Conservation (phyloP, 192 early-diverging fungal genomes). For the Coemansia furcata region DNA sequence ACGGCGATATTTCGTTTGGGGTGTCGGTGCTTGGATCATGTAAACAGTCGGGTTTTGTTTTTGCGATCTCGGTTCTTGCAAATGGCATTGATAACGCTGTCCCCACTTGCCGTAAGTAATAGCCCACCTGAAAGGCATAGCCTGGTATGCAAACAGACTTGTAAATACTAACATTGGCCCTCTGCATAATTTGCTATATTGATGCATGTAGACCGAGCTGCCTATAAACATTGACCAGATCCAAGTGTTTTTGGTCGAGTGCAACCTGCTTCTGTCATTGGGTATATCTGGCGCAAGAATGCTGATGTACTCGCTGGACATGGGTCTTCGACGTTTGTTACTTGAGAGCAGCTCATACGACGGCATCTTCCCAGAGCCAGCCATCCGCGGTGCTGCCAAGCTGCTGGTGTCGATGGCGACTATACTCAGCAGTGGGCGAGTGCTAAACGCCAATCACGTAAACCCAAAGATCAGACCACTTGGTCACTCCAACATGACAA, state of each 20-base stretch:
- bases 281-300: conserved; percentile 42
- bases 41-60: conserved; percentile 34
- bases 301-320: conserved; percentile 23
- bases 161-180: neutral
- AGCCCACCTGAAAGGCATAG: neutral
- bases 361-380: conserved; percentile 24
- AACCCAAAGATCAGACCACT: neutral
- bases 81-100: conserved; percentile 32
- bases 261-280: conserved; percentile 23
- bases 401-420: conserved; percentile 28
- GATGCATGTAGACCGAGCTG: conserved; percentile 15
- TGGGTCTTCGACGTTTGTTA: conserved; percentile 29
- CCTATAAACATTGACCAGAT: conserved; percentile 27
- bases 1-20: conserved; percentile 43
- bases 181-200: neutral
- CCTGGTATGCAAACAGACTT: neutral
- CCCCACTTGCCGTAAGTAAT: conserved; percentile 33
- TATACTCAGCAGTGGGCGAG: conserved; percentile 22
- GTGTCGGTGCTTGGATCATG: conserved; percentile 31
- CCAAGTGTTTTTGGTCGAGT: conserved; percentile 45
- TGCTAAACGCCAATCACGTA: conserved; percentile 13
- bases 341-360: conserved; percentile 15
- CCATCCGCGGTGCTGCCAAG: conserved; percentile 17
- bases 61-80: conserved; percentile 44
- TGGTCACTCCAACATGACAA: conserved; percentile 19